These are phyloP conservation scores for Phytopythium litorale DNA, from an alignment of 352 stramenopile species.

Conservation along the genomic window DNA sequence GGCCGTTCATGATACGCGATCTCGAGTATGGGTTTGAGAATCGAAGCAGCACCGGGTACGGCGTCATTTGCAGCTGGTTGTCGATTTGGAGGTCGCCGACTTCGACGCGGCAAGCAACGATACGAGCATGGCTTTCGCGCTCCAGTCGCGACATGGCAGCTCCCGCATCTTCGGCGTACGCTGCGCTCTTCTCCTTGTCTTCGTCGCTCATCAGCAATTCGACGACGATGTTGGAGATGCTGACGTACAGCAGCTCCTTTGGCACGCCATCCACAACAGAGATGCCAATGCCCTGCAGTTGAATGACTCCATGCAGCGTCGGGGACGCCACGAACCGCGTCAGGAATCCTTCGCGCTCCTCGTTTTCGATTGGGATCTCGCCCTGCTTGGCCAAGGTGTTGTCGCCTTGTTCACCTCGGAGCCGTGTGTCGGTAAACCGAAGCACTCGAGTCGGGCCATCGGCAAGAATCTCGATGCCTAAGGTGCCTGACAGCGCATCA, in stretches of 20 bases:
- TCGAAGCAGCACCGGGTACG: constrained; percentile 79
- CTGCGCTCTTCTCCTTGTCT: constrained; percentile 25
- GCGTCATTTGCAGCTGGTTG: constrained; percentile 79
- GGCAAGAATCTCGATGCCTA: constrained; percentile 80
- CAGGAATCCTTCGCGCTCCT: constrained; percentile 27
- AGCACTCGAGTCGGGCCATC: constrained; percentile 87
- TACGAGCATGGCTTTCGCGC: constrained; percentile 45
- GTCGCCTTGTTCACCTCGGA: constrained; percentile 39
- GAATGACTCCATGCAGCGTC: constrained; percentile 45
- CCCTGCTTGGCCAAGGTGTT: constrained; percentile 6
- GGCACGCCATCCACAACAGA: constrained; percentile 70
- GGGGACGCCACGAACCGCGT: constrained; percentile 46
- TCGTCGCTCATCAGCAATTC: constrained; percentile 58
- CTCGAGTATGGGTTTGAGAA: constrained; percentile 66
- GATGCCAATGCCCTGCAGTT: constrained; percentile 70
- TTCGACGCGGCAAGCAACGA: constrained; percentile 62
- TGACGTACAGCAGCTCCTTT: constrained; percentile 80
- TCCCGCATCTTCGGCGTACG: constrained; percentile 41
- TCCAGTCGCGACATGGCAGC: constrained; percentile 47
- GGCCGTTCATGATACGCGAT: constrained; percentile 43
- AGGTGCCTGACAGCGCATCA: constrained; percentile 62
- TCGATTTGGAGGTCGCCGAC: constrained; percentile 85
- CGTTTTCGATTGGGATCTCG: constrained; percentile 8
- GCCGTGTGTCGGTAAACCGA: constrained; percentile 77
- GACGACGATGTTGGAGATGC: constrained; percentile 54